These are phyloP conservation scores for Clitopilus passeckerianus DNA, from an alignment of 768 basidiomycete species.

Conservation along the genomic window DNA sequence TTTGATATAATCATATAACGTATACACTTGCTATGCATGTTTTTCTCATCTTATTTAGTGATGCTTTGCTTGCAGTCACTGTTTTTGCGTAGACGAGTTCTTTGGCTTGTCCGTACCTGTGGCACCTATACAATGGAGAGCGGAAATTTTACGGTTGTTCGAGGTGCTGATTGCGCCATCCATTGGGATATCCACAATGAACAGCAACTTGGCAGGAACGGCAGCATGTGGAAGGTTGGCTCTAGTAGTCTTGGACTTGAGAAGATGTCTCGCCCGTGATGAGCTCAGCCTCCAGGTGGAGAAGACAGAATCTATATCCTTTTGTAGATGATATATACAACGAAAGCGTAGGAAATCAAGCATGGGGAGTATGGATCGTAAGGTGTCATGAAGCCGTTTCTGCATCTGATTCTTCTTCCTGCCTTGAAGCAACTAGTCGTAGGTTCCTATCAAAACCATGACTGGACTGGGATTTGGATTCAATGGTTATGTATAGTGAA, in stretches of 20 bases:
- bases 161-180: neutral
- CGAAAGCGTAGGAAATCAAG: neutral
- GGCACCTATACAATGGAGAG: neutral
- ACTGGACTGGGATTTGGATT: constrained; percentile 38
- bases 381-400: neutral
- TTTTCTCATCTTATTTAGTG: neutral
- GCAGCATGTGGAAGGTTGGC: neutral
- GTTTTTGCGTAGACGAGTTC: too few species aligned
- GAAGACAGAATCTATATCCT: neutral
- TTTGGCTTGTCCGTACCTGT: neutral
- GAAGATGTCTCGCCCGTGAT: neutral
- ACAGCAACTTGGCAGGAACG: neutral
- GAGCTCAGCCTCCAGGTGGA: neutral
- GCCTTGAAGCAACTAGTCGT: constrained; percentile 48
- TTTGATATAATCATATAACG: neutral
- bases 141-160: too few species aligned
- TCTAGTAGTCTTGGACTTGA: neutral
- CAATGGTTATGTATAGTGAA: constrained; percentile 5
- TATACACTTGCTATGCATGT: neutral
- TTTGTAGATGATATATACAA: neutral
- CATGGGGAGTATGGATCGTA: neutral
- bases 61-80: too few species aligned
- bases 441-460: constrained; percentile 75
- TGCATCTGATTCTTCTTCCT: constrained; percentile 39
- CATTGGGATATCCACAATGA: neutral